These are phyloP conservation scores for Cordyceps farinosa DNA, from an alignment of 2,329 filamentous ascomycete species.

Conservation along the genomic window DNA sequence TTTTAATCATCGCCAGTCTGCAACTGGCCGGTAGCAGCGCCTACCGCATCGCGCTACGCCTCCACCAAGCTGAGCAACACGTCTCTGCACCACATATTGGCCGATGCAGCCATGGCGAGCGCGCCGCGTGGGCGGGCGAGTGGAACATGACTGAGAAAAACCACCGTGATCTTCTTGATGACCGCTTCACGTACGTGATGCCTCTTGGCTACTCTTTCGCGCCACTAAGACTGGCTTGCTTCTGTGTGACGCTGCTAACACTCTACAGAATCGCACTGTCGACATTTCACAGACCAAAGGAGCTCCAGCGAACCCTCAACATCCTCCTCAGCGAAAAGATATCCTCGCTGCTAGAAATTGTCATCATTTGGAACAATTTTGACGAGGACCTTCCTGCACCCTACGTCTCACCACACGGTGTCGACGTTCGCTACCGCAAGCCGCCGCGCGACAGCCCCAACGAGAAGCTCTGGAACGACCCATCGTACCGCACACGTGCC, in stretches of 20 bases:
- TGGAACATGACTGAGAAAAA: conserved; percentile 2
- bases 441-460: conserved; percentile 35
- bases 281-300: conserved; percentile 35
- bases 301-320: conserved; percentile 31
- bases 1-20: neutral
- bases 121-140: neutral
- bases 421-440: conserved; percentile 33
- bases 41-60: neutral
- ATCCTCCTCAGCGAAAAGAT: conserved; percentile 29
- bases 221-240: neutral
- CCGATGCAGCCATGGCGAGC: conserved; percentile 2
- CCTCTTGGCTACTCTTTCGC: neutral
- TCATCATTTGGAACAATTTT: conserved; percentile 37
- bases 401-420: conserved; percentile 29
- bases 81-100: neutral
- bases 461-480: conserved; percentile 36
- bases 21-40: neutral
- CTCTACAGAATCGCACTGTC: conserved; percentile 34
- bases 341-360: conserved; percentile 36
- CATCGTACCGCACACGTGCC: conserved; percentile 35
- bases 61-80: neutral
- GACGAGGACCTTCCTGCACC: conserved; percentile 28
- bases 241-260: neutral
- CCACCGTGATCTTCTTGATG: neutral
- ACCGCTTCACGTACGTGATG: conserved; percentile 4